Percentiles rank a stretch among this genome's conserved stretches.
These are phyloP conservation scores for Lotus japonicus DNA, from an alignment of 306 rosid genomes.

Conservation along the genomic window DNA sequence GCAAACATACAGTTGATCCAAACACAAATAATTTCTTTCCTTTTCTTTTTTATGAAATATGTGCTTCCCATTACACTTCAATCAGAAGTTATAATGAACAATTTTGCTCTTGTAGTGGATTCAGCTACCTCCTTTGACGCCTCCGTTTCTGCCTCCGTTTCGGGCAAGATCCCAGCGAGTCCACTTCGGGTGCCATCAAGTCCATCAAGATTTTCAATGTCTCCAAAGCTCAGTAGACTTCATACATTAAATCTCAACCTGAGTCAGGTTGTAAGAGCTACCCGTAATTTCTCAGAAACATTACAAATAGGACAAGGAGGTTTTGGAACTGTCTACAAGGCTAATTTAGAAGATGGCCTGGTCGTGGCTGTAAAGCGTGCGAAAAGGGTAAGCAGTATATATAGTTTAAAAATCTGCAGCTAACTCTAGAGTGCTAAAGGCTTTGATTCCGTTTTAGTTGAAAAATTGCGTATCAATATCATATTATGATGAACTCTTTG, in stretches of 20 bases:
- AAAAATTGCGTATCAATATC: neutral
- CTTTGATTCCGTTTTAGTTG: constrained; percentile 3
- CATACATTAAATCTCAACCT: constrained; percentile 69
- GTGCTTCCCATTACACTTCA: constrained; percentile 7
- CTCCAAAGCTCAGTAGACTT: constrained; percentile 70
- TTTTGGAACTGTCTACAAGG: constrained; percentile 94
- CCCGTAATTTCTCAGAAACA: constrained; percentile 74
- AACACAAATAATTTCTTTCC: neutral
- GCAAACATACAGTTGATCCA: too few relatives aligned
- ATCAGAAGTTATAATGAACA: constrained; percentile 17
- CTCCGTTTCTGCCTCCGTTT: constrained; percentile 36
- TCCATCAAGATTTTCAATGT: constrained; percentile 65
- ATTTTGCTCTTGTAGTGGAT: constrained; percentile 45
- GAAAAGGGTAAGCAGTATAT: constrained; percentile 50
- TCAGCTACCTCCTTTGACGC: constrained; percentile 56
- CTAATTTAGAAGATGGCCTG: constrained; percentile 64
- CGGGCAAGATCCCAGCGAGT: constrained; percentile 64
- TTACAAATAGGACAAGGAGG: constrained; percentile 84
- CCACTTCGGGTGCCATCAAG: constrained; percentile 81
- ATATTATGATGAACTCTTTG: neutral
- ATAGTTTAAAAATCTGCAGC: neutral
- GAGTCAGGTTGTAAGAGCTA: constrained; percentile 67
- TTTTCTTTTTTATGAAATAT: neutral
- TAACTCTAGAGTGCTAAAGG: neutral
- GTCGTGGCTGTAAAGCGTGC: constrained; percentile 88